Evolutionary conservation across 345 rosid species (phyloP).

Genomic region (Aquilaria sinensis): DNA sequence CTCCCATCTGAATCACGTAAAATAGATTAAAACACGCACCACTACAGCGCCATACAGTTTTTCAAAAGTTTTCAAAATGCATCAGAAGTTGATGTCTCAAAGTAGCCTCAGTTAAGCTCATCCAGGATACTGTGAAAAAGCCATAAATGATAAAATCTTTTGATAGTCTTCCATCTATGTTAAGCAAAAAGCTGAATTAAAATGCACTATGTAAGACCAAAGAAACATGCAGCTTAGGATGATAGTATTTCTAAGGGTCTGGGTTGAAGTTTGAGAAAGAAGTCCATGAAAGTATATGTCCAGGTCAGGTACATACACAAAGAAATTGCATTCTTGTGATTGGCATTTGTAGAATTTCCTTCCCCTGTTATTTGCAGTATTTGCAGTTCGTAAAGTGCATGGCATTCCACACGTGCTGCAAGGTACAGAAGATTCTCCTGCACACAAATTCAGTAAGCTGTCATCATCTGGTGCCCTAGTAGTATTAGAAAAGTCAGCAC

Average conservation of each 20-base stretch:
- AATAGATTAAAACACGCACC: background rate
- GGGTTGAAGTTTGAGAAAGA: background rate
- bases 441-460: slow-evolving; percentile 7
- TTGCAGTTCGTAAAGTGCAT: slow-evolving; percentile 75
- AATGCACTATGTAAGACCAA: background rate
- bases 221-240: background rate
- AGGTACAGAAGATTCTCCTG: slow-evolving; percentile 62
- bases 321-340: slow-evolving; percentile 80
- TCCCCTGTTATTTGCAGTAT: slow-evolving; percentile 83
- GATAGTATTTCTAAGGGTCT: background rate
- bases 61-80: too few species aligned
- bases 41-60: too few species aligned
- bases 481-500: background rate
- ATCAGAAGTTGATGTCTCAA: too few species aligned
- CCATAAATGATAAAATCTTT: background rate
- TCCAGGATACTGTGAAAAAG: background rate
- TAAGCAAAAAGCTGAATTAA: background rate
- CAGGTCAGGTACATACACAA: slow-evolving; percentile 43
- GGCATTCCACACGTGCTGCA: slow-evolving; percentile 65
- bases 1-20: slow-evolving; percentile 62
- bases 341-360: slow-evolving; percentile 85
- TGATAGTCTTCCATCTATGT: background rate
- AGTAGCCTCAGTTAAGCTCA: too few species aligned
- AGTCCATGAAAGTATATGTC: background rate
- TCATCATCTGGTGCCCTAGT: too few species aligned